phyloP scores from a whole-genome alignment of 2,329 filamentous ascomycete species.

The Alternaria viburni region DNA sequence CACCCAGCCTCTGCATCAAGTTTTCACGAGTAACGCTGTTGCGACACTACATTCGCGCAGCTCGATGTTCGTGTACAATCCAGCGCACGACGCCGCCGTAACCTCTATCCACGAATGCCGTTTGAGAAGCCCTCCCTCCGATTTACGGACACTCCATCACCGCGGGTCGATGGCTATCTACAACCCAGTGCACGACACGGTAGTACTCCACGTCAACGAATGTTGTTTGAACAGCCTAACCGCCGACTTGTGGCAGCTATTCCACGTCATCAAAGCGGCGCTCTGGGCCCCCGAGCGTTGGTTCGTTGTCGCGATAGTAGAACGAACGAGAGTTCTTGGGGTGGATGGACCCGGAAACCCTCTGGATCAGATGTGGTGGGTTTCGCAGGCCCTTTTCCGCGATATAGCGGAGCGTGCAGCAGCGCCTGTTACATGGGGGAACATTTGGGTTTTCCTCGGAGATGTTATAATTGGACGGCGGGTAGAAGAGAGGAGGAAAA shows the following conservation, averaged over 20 bases:
- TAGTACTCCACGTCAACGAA: neutral
- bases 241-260: neutral
- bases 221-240: neutral
- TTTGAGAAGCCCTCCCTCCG: no score
- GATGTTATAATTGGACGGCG: neutral
- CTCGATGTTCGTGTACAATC: neutral
- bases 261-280: neutral
- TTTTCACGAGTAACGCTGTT: fast-evolving
- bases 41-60: neutral
- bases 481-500: neutral
- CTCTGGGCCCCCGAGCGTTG: neutral
- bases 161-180: neutral
- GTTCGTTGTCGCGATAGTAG: neutral
- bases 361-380: no score
- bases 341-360: fast-evolving
- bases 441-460: neutral
- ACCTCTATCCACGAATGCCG: no score
- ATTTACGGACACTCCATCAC: no score
- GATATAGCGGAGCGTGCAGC: fast-evolving
- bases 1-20: neutral
- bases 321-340: neutral
- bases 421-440: neutral
- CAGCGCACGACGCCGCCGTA: neutral
- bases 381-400: neutral
- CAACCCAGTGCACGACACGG: neutral